Percentiles rank a stretch among this genome's conserved stretches.
Evolutionary conservation across 306 rosid genomes (phyloP).

Genomic region (Hippophae rhamnoides): DNA sequence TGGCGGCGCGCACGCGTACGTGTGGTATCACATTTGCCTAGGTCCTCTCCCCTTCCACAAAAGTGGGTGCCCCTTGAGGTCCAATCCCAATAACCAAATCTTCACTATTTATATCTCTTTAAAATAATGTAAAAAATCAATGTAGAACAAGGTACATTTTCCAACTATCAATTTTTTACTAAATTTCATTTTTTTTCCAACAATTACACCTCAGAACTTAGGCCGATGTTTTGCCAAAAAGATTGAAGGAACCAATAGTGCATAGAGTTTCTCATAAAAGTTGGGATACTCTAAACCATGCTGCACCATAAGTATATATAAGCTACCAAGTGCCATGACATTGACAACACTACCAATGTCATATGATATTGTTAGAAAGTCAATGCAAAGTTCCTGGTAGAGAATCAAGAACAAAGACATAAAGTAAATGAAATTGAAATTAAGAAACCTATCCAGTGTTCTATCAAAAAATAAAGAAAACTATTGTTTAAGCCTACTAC

Average conservation of each 20-base stretch:
- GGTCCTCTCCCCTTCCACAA: no score
- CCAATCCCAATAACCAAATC: no score
- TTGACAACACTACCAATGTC: conserved; percentile 87
- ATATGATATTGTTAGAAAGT: conserved; percentile 79
- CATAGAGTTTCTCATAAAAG: conserved; percentile 78
- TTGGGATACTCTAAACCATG: conserved; percentile 89
- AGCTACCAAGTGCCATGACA: conserved; percentile 90
- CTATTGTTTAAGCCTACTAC: conserved; percentile 40
- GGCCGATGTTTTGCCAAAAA: conserved; percentile 90
- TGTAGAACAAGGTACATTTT: no score
- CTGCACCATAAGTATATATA: conserved; percentile 71
- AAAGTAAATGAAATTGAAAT: neutral
- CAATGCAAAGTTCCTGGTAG: conserved; percentile 46
- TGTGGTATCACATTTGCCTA: no score
- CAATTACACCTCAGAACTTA: conserved; percentile 68
- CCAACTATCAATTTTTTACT: no score
- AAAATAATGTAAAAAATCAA: no score
- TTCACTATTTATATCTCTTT: no score
- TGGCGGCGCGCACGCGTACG: no score
- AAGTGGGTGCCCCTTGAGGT: no score
- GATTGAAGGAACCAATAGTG: conserved; percentile 62
- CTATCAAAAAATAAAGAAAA: conserved; percentile 6
- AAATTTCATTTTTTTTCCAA: no score
- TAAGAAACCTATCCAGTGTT: no score
- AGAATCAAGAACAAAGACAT: conserved; percentile 16